Evolutionary conservation across 2,329 filamentous ascomycete genomes (phyloP).

Genomic region (Calonectria leucothoes): DNA sequence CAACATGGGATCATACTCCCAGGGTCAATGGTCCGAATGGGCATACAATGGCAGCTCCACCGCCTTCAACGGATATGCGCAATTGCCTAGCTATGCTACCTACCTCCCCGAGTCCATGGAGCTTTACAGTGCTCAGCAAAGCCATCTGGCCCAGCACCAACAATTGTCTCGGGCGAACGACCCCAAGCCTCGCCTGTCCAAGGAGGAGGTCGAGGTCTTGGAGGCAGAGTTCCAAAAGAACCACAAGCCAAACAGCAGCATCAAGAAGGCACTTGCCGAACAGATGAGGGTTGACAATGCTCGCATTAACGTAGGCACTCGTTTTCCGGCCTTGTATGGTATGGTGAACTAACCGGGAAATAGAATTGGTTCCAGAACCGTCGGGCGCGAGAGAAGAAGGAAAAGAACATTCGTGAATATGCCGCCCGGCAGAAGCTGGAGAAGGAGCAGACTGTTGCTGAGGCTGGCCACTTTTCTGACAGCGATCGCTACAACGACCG

Average conservation of each 20-base stretch:
- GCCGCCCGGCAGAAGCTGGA: conserved; percentile 52
- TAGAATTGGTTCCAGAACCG: conserved; percentile 79
- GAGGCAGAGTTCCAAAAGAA: conserved; percentile 73
- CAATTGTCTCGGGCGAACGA: conserved; percentile 56
- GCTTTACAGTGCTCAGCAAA: conserved; percentile 50
- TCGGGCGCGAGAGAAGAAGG: conserved; percentile 73
- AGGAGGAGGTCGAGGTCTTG: conserved; percentile 69
- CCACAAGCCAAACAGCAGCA: conserved; percentile 71
- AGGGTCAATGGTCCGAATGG: conserved; percentile 51
- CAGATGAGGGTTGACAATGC: conserved; percentile 72
- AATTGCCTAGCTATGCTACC: conserved; percentile 47
- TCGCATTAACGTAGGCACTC: conserved; percentile 68
- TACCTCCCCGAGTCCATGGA: conserved; percentile 54
- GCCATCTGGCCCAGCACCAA: conserved; percentile 51
- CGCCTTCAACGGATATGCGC: conserved; percentile 47
- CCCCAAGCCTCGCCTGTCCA: conserved; percentile 66
- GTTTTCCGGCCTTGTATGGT: not conserved
- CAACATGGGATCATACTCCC: conserved; percentile 49
- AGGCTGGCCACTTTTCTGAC: conserved; percentile 40
- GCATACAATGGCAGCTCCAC: conserved; percentile 44
- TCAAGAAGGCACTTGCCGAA: conserved; percentile 71
- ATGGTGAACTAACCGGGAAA: conserved; percentile 43
- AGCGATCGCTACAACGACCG: conserved; percentile 49
- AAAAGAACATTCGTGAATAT: conserved; percentile 63
- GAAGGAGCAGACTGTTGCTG: conserved; percentile 45